Evolutionary conservation across 2,329 filamentous ascomycete genomes (phyloP).

Genomic region (Monosporascus sp.): DNA sequence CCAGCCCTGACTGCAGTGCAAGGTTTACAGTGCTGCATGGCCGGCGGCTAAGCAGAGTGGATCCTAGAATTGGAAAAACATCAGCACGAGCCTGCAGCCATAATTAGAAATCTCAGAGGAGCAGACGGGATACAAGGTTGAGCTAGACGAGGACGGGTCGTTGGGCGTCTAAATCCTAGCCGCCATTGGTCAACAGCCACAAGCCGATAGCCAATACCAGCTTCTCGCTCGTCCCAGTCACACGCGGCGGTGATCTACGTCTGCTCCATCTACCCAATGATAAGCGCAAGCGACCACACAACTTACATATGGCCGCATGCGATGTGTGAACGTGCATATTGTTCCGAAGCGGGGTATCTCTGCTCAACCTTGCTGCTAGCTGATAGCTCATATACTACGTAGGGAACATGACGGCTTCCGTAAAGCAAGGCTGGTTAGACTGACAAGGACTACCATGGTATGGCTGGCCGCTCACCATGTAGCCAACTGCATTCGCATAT

Average conservation of each 20-base stretch:
- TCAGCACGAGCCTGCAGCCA: conserved; percentile 11
- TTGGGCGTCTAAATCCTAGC: conserved; percentile 36
- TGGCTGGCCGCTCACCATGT: conserved; percentile 1
- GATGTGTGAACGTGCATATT: neutral
- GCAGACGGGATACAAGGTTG: conserved; percentile 14
- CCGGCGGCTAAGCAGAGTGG: conserved; percentile 35
- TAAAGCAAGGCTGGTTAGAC: conserved; percentile 2
- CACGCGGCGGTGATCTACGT: conserved; percentile 17
- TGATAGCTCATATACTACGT: neutral
- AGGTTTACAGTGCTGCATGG: conserved; percentile 30
- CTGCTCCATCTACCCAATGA: neutral
- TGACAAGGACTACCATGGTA: conserved; percentile 7
- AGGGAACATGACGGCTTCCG: conserved; percentile 5
- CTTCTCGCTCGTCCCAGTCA: conserved; percentile 27
- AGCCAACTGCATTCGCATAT: conserved; percentile 13
- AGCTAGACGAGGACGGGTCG: conserved; percentile 29
- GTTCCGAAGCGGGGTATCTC: neutral
- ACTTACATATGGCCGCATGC: neutral
- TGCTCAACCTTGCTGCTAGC: neutral
- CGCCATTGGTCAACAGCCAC: conserved; percentile 27
- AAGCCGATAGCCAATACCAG: conserved; percentile 24
- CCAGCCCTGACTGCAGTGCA: conserved; percentile 22
- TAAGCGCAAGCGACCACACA: neutral
- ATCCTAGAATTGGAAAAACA: conserved; percentile 8
- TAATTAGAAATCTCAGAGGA: conserved; percentile 18